Evolutionary conservation across 2,329 filamentous ascomycete species (phyloP).

Genomic region (Microsporum ferrugineum): DNA sequence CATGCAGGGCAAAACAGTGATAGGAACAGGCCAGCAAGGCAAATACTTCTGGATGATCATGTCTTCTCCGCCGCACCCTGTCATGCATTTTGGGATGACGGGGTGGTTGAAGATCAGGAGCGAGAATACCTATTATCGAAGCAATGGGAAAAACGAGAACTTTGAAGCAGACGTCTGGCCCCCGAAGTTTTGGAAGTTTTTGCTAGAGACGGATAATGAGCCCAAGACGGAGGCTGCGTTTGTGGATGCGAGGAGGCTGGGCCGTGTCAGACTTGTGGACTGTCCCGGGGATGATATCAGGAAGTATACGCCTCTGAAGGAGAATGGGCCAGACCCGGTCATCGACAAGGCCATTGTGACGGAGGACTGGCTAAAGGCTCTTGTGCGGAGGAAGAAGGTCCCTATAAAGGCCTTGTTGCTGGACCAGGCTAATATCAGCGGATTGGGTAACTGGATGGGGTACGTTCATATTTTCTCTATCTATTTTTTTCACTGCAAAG

Average conservation of each 20-base stretch:
- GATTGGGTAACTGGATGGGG: conserved; percentile 94
- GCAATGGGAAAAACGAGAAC: conserved; percentile 42
- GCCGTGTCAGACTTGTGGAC: conserved; percentile 68
- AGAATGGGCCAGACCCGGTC: conserved; percentile 90
- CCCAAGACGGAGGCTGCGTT: conserved; percentile 62
- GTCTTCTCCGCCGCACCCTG: conserved; percentile 64
- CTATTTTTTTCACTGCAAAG: neutral
- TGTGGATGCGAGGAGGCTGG: conserved; percentile 69
- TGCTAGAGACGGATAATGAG: conserved; percentile 53
- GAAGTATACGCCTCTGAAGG: conserved; percentile 63
- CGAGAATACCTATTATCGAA: conserved; percentile 69
- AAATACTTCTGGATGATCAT: conserved; percentile 95
- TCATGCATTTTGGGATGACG: conserved; percentile 73
- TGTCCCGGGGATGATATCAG: conserved; percentile 67
- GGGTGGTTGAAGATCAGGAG: conserved; percentile 84
- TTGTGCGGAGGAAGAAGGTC: conserved; percentile 64
- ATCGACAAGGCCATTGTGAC: conserved; percentile 68
- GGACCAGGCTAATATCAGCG: conserved; percentile 78
- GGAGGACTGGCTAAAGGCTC: conserved; percentile 58
- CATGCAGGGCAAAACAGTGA: conserved; percentile 61
- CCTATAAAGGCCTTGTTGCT: conserved; percentile 82
- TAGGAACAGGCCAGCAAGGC: conserved; percentile 68
- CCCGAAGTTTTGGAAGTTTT: conserved; percentile 80
- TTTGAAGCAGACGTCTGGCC: conserved; percentile 64
- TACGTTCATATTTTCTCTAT: conserved; percentile 23